These are phyloP conservation scores for Lanmaoa rubissima DNA, from an alignment of 768 basidiomycete genomes.

Conservation along the genomic window DNA sequence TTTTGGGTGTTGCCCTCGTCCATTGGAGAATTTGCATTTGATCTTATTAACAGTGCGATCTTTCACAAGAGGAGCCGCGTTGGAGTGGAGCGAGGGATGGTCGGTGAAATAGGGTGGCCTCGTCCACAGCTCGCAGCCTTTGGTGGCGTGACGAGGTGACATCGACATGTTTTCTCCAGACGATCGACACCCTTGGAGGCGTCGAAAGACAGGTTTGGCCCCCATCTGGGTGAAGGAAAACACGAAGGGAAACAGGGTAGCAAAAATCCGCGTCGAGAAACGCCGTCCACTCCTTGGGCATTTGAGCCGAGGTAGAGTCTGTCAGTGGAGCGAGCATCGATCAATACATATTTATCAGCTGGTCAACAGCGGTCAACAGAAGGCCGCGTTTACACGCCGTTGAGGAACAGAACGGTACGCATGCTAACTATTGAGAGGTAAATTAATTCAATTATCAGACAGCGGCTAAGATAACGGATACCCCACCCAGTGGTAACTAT, in stretches of 20 bases:
- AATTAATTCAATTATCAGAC: constrained; percentile 26
- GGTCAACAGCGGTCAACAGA: constrained; percentile 20
- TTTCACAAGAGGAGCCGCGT: constrained; percentile 5
- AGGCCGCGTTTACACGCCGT: constrained; percentile 15
- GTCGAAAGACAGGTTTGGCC: not conserved
- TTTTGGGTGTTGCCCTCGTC: not conserved
- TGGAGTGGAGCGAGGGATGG: constrained; percentile 8
- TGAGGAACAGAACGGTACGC: constrained; percentile 4
- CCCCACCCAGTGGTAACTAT: constrained; percentile 17
- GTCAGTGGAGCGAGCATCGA: constrained; percentile 4
- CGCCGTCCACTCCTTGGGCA: not conserved
- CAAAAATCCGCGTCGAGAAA: constrained; percentile 1
- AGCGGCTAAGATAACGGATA: constrained; percentile 12
- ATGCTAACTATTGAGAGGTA: constrained; percentile 28
- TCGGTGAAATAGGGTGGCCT: constrained; percentile 12
- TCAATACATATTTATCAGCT: constrained; percentile 21
- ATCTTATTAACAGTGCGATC: constrained; percentile 16
- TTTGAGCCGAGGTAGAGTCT: constrained; percentile 3
- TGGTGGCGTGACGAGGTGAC: not conserved
- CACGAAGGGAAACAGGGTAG: not conserved
- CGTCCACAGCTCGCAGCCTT: not conserved
- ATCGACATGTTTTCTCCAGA: not conserved
- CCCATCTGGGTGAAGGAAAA: not conserved
- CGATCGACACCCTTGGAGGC: not conserved
- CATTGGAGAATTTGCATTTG: constrained; percentile 9